Conservation (phyloP, 164 flowering plant genomes). For the Sextonia rubra region DNA sequence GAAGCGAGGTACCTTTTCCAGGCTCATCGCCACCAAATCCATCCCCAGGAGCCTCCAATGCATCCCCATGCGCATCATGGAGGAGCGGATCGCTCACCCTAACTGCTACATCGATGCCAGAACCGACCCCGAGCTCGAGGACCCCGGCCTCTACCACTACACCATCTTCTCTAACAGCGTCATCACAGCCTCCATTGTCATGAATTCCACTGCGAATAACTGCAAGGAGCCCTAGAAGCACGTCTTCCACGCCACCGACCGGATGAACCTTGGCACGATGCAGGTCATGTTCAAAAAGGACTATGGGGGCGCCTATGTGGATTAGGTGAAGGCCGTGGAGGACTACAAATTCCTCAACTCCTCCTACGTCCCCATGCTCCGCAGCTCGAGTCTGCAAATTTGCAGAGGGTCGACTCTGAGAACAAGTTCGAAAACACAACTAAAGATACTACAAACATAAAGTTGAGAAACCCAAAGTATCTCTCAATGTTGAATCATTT, state of each 20-base stretch:
- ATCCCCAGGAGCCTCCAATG: slow-evolving; percentile 85
- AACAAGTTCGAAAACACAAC: background rate
- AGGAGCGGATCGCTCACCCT: slow-evolving; percentile 67
- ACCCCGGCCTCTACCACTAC: slow-evolving; percentile 70
- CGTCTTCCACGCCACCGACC: slow-evolving; percentile 85
- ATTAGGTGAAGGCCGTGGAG: slow-evolving; percentile 72
- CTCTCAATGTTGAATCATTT: slow-evolving; percentile 19
- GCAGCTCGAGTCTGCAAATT: slow-evolving; percentile 47
- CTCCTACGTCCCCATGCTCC: slow-evolving; percentile 73
- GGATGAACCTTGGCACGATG: slow-evolving; percentile 76
- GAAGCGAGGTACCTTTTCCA: slow-evolving; percentile 72
- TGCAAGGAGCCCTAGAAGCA: slow-evolving; percentile 76
- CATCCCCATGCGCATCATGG: slow-evolving; percentile 78
- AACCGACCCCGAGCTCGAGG: slow-evolving; percentile 53
- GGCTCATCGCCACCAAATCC: slow-evolving; percentile 67
- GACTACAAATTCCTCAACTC: slow-evolving; percentile 62
- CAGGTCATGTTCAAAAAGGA: slow-evolving; percentile 88
- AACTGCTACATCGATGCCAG: slow-evolving; percentile 57
- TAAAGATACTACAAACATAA: slow-evolving; percentile 21
- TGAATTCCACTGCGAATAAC: slow-evolving; percentile 75
- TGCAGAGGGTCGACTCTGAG: slow-evolving; percentile 13
- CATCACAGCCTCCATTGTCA: slow-evolving; percentile 83
- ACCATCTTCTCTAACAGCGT: slow-evolving; percentile 83
- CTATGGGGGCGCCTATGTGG: slow-evolving; percentile 72
- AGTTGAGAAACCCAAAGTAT: slow-evolving; percentile 30